Conservation (phyloP, 805 yeast genomes). For the Cyberlindnera nakhonratchasimensis region DNA sequence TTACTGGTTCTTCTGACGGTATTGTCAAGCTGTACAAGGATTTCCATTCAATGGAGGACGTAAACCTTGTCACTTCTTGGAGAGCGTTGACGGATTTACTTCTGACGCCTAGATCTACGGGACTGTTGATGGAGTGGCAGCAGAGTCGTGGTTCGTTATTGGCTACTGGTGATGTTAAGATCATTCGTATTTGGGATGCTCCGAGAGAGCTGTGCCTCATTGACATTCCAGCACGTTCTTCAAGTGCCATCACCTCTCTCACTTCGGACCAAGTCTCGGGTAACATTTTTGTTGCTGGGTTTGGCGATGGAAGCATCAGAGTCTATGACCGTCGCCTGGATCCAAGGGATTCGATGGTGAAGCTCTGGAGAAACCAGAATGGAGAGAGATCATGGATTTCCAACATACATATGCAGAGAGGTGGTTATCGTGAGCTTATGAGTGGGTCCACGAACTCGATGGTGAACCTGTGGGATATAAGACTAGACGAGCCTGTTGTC, state of each 20-base stretch:
- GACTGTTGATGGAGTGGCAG: conserved; percentile 92
- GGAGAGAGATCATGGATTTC: conserved; percentile 52
- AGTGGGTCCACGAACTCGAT: conserved; percentile 81
- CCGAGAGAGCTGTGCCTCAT: conserved; percentile 83
- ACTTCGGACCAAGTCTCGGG: conserved; percentile 97
- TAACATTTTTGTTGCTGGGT: conserved; percentile 84
- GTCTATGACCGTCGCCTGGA: conserved; percentile 89
- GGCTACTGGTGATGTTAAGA: conserved; percentile 92
- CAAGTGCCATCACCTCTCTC: conserved; percentile 81
- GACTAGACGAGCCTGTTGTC: conserved; percentile 67
- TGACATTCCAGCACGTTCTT: conserved; percentile 88
- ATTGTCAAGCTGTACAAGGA: conserved; percentile 82
- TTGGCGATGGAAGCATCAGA: conserved; percentile 83
- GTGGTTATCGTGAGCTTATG: conserved; percentile 86
- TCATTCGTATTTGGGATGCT: conserved; percentile 94
- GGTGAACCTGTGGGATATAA: conserved; percentile 87
- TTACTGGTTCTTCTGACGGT: conserved; percentile 93
- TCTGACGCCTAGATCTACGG: conserved; percentile 76
- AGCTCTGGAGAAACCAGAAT: conserved; percentile 61
- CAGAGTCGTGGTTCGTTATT: conserved; percentile 88
- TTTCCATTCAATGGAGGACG: conserved; percentile 52
- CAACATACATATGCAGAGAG: conserved; percentile 92
- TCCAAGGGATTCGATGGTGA: conserved; percentile 80
- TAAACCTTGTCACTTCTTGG: conserved; percentile 82
- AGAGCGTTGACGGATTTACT: conserved; percentile 85